phyloP scores from a whole-genome alignment of 2,329 filamentous ascomycete species.

The Beauveria asiatica region DNA sequence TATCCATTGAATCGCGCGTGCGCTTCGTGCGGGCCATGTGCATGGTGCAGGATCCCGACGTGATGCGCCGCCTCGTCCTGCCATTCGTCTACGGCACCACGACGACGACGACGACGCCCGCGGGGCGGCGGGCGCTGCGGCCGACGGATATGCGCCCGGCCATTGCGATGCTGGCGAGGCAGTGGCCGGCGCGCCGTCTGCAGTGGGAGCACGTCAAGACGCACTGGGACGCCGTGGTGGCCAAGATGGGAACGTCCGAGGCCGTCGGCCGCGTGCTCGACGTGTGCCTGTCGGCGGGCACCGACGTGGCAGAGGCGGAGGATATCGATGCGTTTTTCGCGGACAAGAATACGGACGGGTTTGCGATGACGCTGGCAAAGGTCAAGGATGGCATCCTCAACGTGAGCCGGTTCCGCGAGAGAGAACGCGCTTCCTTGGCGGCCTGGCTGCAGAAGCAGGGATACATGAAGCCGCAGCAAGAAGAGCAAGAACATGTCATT shows the following conservation, averaged over 20 bases:
- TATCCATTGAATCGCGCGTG: neutral
- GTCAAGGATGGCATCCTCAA: conserved; percentile 51
- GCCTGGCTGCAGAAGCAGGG: neutral
- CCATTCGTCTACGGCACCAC: conserved; percentile 67
- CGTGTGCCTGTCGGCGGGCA: conserved; percentile 68
- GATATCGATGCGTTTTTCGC: conserved; percentile 83
- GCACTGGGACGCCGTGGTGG: conserved; percentile 67
- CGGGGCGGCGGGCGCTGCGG: conserved; percentile 56
- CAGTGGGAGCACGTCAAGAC: conserved; percentile 82
- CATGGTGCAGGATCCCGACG: conserved; percentile 29
- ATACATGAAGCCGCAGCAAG: neutral
- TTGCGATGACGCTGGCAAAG: conserved; percentile 76
- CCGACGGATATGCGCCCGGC: conserved; percentile 81
- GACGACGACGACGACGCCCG: conserved; percentile 40
- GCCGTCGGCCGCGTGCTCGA: conserved; percentile 83
- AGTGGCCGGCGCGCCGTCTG: conserved; percentile 59
- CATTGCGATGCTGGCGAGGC: conserved; percentile 61
- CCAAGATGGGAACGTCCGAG: conserved; percentile 72
- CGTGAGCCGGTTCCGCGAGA: neutral
- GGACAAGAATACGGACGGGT: conserved; percentile 75
- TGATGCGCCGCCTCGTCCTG: conserved; percentile 58
- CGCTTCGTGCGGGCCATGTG: neutral
- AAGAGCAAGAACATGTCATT: neutral
- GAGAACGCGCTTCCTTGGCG: neutral
- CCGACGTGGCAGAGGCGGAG: conserved; percentile 56